A percentile compares a stretch with the other conserved stretches of the same genome.
phyloP scores from a whole-genome alignment of 2,329 filamentous ascomycete species.

The Trichoderma simmonsii region DNA sequence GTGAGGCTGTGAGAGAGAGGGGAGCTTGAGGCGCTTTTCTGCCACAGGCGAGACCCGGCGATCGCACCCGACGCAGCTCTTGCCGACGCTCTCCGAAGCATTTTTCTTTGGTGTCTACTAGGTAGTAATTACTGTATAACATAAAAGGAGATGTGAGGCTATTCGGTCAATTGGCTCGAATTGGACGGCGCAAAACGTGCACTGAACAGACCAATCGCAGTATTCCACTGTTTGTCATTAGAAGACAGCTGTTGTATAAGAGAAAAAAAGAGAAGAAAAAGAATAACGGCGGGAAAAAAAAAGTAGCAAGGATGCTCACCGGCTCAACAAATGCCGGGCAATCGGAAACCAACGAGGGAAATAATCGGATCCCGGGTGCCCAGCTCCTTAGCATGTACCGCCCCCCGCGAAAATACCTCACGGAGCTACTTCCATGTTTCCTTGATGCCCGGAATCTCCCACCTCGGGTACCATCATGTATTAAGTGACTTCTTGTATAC shows the following conservation, averaged over 20 bases:
- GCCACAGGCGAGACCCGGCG: slow-evolving; percentile 8
- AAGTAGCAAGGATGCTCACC: background rate
- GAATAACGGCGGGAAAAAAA: background rate
- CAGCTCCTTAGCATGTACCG: background rate
- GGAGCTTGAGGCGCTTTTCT: background rate
- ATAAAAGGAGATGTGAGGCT: background rate
- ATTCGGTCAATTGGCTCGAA: background rate
- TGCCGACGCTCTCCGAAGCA: slow-evolving; percentile 16
- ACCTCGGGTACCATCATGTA: background rate
- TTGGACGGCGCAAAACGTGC: background rate
- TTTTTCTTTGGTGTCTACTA: background rate
- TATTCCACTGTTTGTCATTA: background rate
- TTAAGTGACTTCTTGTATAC: background rate
- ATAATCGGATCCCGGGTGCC: background rate
- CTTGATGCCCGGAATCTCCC: background rate
- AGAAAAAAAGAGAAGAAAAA: background rate
- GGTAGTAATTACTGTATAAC: background rate
- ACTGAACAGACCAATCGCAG: background rate
- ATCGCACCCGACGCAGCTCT: slow-evolving; percentile 9
- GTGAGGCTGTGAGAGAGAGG: background rate
- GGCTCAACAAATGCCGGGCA: background rate
- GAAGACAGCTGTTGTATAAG: background rate
- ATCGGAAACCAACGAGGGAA: background rate
- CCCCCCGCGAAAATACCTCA: background rate
- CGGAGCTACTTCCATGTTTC: background rate